Percentiles rank a stretch among this genome's conserved stretches.
These are phyloP conservation scores for Sugiyamaella pinicola DNA, from an alignment of 1,139 yeast genomes.

Conservation along the genomic window DNA sequence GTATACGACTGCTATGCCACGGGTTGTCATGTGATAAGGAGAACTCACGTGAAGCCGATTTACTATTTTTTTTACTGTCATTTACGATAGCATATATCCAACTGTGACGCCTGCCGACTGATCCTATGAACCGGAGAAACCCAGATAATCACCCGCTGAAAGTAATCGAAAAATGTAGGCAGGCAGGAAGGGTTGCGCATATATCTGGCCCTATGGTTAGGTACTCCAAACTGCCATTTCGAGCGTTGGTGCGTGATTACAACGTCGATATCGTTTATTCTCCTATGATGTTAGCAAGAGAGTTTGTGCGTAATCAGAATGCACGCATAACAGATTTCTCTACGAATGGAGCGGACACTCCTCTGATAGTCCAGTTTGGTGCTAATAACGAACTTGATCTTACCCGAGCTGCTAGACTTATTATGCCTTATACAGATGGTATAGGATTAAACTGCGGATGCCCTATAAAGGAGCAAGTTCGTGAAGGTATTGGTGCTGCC, in stretches of 20 bases:
- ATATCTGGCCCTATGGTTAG: conserved; percentile 98
- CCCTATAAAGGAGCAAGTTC: conserved; percentile 90
- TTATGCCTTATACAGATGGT: conserved; percentile 90
- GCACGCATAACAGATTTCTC: conserved; percentile 87
- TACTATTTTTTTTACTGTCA: too few species aligned
- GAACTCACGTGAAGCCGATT: too few species aligned
- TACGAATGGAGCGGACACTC: conserved; percentile 67
- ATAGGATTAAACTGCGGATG: conserved; percentile 97
- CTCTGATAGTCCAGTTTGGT: conserved; percentile 89
- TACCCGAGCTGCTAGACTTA: conserved; percentile 80
- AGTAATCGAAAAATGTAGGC: conserved; percentile 51
- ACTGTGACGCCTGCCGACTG: too few species aligned
- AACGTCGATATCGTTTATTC: conserved; percentile 83
- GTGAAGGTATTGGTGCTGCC: conserved; percentile 98
- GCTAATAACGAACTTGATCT: conserved; percentile 85
- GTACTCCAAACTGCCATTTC: conserved; percentile 89
- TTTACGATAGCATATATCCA: too few species aligned
- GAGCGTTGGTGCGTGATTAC: conserved; percentile 76
- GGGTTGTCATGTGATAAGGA: not conserved
- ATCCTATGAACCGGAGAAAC: conserved; percentile 19
- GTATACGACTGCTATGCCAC: not conserved
- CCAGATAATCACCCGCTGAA: conserved; percentile 55
- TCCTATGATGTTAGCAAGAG: conserved; percentile 95
- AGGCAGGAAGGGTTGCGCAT: conserved; percentile 61
- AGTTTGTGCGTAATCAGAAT: conserved; percentile 79